Evolutionary conservation across 306 rosid genomes (phyloP), one percentile per base, ranked within the genome.

Genomic region (Adenanthera pavonina): DNA sequence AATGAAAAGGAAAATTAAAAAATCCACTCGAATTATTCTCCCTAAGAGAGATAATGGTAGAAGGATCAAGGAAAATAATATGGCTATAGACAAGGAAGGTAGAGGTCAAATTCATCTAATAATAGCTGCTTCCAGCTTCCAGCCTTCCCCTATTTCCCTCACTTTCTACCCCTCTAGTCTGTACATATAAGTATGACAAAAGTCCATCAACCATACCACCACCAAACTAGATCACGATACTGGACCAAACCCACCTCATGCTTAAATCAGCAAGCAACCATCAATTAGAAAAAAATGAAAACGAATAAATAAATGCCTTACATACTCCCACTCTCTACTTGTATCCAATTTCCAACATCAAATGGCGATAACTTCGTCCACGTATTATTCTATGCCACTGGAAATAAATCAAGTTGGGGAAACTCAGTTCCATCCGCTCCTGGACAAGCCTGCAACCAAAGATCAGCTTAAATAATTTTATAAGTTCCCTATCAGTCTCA

Each of bases 301-400:
- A 76, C 49, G 38, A 84, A 47, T 60, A 62, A 65, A 74, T 54
- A 30, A 79, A 82, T 13, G 56, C 20, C 61, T 46, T 74, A 91
- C 97, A 85, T 89, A 59, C 76, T 79, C 36, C 25, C 67, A 71
- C 43, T 47, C 65, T 81, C 88, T 93, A 89, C 82, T 95, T 95
- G 38, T 87, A 88, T 81, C 97, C 97, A 64, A 79, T 20, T 90
- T 93, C 86, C 69, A 88, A 85, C 97, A 95, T 90, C 89, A 95
- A 84, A 89, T 95, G 99, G 78, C 96, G 99, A 89, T 95, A 95
- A 87, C 91, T 90, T 70, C 97, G 99, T 38, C 99, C 99, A 1
- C 96, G 90, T 19, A 93, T 74, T 79, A 73, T 66, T 86, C 97
- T 81, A 71, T 95, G 99, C 97, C 97, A 95, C 54, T 75, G 68